Evolutionary conservation across 2,329 filamentous ascomycete species (phyloP), one percentile per base, ranked within the genome.

Genomic region (Fonsecaea multimorphosa): DNA sequence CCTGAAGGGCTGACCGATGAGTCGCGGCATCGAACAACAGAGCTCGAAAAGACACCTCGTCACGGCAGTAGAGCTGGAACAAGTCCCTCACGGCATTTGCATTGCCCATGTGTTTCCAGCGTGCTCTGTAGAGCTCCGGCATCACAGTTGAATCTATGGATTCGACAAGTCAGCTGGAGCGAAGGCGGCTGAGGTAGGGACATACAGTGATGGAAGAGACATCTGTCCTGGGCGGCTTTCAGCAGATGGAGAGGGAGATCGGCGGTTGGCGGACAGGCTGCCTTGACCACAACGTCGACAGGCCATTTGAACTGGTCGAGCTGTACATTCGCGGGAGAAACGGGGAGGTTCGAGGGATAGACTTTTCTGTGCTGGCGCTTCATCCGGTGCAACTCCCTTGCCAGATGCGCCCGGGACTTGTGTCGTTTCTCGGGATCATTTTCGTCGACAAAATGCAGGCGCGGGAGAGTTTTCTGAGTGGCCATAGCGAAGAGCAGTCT

Each of bases 61-160:
- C 57, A n/a, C 57, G 57, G 27, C 44, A 60, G 44, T 60, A 60
- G 19, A 60, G 44, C 24, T 60, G 57, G 29, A 60, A 60, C 57
- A 60, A 36, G 44, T 60, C 57, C 19, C 19, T 52, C 29, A 60
- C 57, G 2, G 57, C n/a, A 38, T 19, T 44, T 2, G 31, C 57
- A 9, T 60, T 38, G 19, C 44, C 44, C n/a, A 36, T 36, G 12
- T 51, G 44, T 29, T 38, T 60, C 40, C 40, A 60, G 11, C 57
- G 57, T 27, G 57, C 57, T 31, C 46, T 52, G 57, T 60, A 60
- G 27, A 52, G 29, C 44, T 60, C 57, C 22, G 57, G 57, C 44
- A 60, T 60, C 4, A 52, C 40, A 11, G 24, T 46, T 32, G 44
- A 27, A 38, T 60, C 57, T 60, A 27, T n/a, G 11, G 44, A 3